Evolutionary conservation across 2,329 filamentous ascomycete genomes (phyloP), one percentile per base, ranked within the genome.

Genomic region (Aspergillus brasiliensis): DNA sequence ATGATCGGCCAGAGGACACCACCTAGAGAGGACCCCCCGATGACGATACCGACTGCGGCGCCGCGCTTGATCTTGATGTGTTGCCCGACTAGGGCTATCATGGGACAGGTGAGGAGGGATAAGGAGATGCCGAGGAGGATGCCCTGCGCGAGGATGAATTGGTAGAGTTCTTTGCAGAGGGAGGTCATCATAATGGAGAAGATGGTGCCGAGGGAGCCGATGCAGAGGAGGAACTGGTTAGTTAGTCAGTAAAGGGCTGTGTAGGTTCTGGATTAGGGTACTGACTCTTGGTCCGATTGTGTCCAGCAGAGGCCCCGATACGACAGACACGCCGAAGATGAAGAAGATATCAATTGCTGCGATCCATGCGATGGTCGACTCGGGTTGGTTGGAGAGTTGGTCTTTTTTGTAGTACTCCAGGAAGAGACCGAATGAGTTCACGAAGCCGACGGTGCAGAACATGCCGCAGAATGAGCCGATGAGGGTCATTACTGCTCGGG

Each of bases 181-280:
- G 80, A 83, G 0, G 84, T 79, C 85, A 88, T 87, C 84, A 89
- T 88, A 5, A 89, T 68, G 4, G 84, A 84, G 56, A 88, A 83
- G 17, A 89, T 81, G 31, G 40, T 23, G 11, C 40, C 40, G 40
- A 44, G 19, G 40, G 40, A 44, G 40, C 40, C 40, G 17, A 7
- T 44, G 19, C 40, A 44, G 40, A 44, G 40, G 40, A 44, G 40
- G 40, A 44, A 19, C 40, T 44, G 2, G 2, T 13, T 11, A 19
- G 38, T 53, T 51, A 48, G 31, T 1, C 3, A 8, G 19, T 19
- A 27, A 3, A 8, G 17, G 10, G 5, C 3, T 5, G 10, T n/a
- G 2, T 28, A 51, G 8, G n/a, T n/a, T n/a, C n/a, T 1, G 5
- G 37, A 3, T 8, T n/a, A 27, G 15, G 10, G 78, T 70, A 57